Base-by-base conservation (phyloP, 164 flowering plant genomes). In the Chloranthus sessilifolius region DNA sequence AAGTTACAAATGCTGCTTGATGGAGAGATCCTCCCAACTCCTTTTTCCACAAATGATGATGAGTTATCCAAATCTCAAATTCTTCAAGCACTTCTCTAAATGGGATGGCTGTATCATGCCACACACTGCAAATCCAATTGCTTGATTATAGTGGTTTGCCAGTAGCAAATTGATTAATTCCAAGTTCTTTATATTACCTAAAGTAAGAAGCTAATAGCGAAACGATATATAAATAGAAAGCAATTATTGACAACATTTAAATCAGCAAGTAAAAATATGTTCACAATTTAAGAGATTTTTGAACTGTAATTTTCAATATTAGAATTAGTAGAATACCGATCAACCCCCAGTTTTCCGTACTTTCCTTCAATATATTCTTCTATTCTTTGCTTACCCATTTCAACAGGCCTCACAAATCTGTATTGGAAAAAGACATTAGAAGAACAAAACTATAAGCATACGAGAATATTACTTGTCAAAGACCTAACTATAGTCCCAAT, bases 91-190 rank as follows among this genome's bases (percentile, higher is more conserved):
- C 95, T 42, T 88, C 85, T 10, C 66, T 50, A 55, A 88, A 92
- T 50, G 82, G 68, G 39, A 84, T 72, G 20, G 99, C 95, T 19
- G 95, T 92, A 62, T 88, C 99, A 68, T 88, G 96, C 99, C 97
- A 92, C 15, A 92, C 95, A 46, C 99, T 88, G 85, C 60, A 73
- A 51, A 58, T 15, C n/a, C 23, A 59, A 47, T 29, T 47, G 7
- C 21, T 6, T 17, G 14, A 29, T 10, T 17, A 30, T 20, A 30
- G 25, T 29, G 37, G 5, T 16, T 5, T 47, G 43, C 17, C 20
- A 9, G 20, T 15, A 8, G 22, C 43, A n/a, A 39, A n/a, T n/a
- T n/a, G n/a, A n/a, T n/a, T n/a, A n/a, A n/a, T n/a, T n/a, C n/a
- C n/a, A n/a, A n/a, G n/a, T n/a, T n/a, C n/a, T n/a, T n/a, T n/a